Evolutionary conservation across 345 rosid genomes (phyloP), one percentile per base, ranked within the genome.

Genomic region (Brassica juncea): DNA sequence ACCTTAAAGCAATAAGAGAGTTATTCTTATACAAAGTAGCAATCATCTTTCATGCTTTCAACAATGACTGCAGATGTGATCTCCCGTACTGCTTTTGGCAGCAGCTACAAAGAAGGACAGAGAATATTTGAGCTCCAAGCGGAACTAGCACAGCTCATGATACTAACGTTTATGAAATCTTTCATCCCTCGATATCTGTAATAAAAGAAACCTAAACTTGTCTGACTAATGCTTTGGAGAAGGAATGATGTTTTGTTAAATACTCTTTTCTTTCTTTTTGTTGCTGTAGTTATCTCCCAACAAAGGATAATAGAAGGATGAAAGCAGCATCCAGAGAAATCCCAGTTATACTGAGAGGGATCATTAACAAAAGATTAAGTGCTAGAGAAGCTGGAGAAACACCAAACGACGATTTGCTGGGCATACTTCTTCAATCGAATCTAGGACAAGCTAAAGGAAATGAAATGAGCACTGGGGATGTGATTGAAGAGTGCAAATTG

Each of bases 271-370:
- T 52, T 16, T 12, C 9, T 57, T 4, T 8, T 69, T 15, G 47
- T 19, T 6, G 23, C 34, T 47, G 14, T 32, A 87, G 91, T 74
- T 86, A 82, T 77, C 49, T 89, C 23, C 93, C 93, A 4, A 88
- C 91, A 0, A 82, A 78, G 44, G 15, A 2, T 47, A 85, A 86
- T 65, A 89, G 73, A 74, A 80, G 80, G 79, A 78, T 88, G 77
- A 84, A 75, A 57, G 39, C 66, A 61, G 30, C 58, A 23, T 70
- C 74, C 27, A 52, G 58, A 52, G 58, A 52, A 52, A 5, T 52
- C 58, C 58, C 5, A 4, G 58, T n/a, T 52, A 52, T 52, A 52
- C 58, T 52, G 21, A 52, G 21, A 52, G 58, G 58, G 3, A 52
- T 52, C 55, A 47, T 47, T 47, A 14, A 47, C 16, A 47, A 14